Evolutionary conservation across 495 filamentous ascomycete genomes (phyloP), one percentile per base, ranked within the genome.

Genomic region (Choiromyces venosus): DNA sequence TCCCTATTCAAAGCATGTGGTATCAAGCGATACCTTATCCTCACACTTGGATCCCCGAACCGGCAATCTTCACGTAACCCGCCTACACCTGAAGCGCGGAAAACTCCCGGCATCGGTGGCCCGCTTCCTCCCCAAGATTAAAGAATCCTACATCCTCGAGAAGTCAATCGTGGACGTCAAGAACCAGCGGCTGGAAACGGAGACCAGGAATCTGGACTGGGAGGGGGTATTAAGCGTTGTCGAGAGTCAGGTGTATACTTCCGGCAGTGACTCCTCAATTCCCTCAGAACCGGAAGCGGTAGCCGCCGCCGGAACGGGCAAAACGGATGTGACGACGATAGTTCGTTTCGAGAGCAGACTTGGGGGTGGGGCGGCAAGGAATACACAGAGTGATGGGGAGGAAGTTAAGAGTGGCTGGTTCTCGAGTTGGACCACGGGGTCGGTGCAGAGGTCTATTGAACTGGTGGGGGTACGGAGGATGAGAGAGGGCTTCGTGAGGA

Each of bases 1-100:
- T 82, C 95, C 95, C 16, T 97, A 97, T 84, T 91, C 91, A 73
- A 91, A 87, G 77, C 95, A 99, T 86, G 95, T 99, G 73, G 88
- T 97, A 74, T 96, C 92, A 52, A 96, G 94, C 83, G 95, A 99
- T 85, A 95, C 95, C 80, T 94, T 99, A 83, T 89, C 91, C 42
- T 91, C 92, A 65, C 87, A 89, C 79, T 88, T 97, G 84, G 94
- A 98, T 81, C 88, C 91, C 3, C 80, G 78, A 25, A 94, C 92
- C 1, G 89, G 93, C 66, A 91, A 90, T 38, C 88, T 99, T 10
- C 90, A 92, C 81, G 97, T 96, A 42, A 91, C 89, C 3, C 92
- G 95, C 65, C 86, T 99, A 67, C 96, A 97, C 83, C 88, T 97
- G 37, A 99, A 99, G 83, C 91, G 92, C 79, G 96, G 93, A 5